Percentiles rank a stretch among this genome's conserved stretches.
These are phyloP conservation scores for Lomentospora prolificans DNA, from an alignment of 2,329 filamentous ascomycete species.

Conservation along the genomic window DNA sequence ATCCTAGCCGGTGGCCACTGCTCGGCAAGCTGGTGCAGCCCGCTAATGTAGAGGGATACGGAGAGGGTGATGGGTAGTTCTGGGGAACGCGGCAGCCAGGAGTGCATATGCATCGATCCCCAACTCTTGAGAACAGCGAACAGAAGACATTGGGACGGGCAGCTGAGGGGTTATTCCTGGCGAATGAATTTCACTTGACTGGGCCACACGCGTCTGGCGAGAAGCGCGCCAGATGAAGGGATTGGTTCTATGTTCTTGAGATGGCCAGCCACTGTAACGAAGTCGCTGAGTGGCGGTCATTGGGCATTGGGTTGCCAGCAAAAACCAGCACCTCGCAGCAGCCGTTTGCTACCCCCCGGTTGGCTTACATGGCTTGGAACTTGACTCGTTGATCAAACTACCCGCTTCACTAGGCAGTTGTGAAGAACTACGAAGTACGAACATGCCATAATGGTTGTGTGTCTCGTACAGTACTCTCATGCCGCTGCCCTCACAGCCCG, in stretches of 20 bases:
- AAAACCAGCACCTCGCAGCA: not conserved
- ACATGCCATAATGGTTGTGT: not conserved
- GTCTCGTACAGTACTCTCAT: no score
- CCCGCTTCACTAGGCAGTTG: not conserved
- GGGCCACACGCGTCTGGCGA: not conserved
- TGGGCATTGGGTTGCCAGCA: not conserved
- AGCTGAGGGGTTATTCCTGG: not conserved
- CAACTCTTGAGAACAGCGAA: not conserved
- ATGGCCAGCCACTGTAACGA: not conserved
- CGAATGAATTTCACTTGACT: constrained; percentile 1
- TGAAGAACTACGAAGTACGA: not conserved
- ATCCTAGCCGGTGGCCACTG: not conserved
- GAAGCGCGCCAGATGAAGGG: not conserved
- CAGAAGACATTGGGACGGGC: not conserved
- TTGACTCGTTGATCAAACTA: not conserved
- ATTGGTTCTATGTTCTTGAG: not conserved
- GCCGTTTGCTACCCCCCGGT: not conserved
- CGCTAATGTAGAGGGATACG: not conserved
- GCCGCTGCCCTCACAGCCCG: no score
- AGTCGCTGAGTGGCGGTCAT: not conserved
- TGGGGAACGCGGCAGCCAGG: constrained; percentile 8
- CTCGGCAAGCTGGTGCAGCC: not conserved
- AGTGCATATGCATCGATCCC: constrained; percentile 8
- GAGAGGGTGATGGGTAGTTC: not conserved
- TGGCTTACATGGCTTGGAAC: not conserved